Evolutionary conservation across 768 basidiomycete genomes (phyloP).

Genomic region (Daedaleopsis sinensis): DNA sequence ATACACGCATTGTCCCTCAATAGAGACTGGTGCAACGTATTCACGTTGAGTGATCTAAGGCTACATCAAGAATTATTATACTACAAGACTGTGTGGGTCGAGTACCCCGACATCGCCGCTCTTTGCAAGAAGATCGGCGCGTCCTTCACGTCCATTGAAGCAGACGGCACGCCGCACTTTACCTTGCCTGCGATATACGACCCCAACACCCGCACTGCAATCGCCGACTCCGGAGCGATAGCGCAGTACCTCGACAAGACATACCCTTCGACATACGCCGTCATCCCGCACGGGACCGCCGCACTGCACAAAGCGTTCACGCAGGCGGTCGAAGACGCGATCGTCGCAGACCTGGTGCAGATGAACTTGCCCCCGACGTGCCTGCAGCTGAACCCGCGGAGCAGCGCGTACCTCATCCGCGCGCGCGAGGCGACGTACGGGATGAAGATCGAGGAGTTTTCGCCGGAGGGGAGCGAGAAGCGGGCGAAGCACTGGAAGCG

Average conservation of each 20-base stretch:
- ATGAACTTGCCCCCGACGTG: slow-evolving; percentile 20
- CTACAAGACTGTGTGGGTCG: slow-evolving; percentile 52
- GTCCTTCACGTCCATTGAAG: slow-evolving; percentile 33
- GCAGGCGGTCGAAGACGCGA: background rate
- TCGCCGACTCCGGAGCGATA: slow-evolving; percentile 33
- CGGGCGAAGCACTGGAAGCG: slow-evolving; percentile 34
- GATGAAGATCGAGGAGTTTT: slow-evolving; percentile 39
- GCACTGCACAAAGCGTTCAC: slow-evolving; percentile 2
- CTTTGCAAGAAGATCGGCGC: slow-evolving; percentile 40
- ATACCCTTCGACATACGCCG: slow-evolving; percentile 32
- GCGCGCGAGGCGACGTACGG: slow-evolving; percentile 38
- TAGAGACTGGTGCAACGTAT: background rate
- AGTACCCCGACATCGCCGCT: slow-evolving; percentile 50
- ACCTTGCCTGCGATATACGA: slow-evolving; percentile 36
- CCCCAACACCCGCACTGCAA: slow-evolving; percentile 21
- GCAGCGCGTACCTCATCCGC: slow-evolving; percentile 34
- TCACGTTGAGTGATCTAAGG: background rate
- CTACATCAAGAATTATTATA: background rate
- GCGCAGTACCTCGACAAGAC: slow-evolving; percentile 31
- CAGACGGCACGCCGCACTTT: slow-evolving; percentile 27
- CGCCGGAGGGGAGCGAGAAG: slow-evolving; percentile 23
- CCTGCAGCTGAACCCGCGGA: background rate
- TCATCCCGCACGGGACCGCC: slow-evolving; percentile 37
- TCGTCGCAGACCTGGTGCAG: background rate
- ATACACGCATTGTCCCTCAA: background rate